Evolutionary conservation across 106 monocot genomes (phyloP).

Genomic region (Vanilla planifolia): DNA sequence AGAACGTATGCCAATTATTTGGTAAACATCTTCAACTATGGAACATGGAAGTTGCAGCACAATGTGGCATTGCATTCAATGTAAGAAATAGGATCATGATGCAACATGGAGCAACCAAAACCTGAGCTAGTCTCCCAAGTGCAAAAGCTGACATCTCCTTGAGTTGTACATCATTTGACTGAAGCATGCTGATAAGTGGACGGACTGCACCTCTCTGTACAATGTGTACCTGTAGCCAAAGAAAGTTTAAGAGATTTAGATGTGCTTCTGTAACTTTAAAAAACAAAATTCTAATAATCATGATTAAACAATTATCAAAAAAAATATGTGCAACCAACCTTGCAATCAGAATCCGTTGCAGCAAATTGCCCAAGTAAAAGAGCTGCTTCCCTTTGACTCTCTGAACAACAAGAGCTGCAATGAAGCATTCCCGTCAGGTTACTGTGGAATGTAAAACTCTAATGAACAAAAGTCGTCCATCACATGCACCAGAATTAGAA

Average conservation of each 20-base stretch:
- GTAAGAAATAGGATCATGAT: neutral
- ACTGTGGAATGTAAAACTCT: too few relatives aligned
- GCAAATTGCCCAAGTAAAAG: slow-evolving; percentile 95
- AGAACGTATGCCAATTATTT: neutral
- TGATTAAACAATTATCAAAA: neutral
- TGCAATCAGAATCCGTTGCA: slow-evolving; percentile 98
- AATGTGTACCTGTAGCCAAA: slow-evolving; percentile 75
- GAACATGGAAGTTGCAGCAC: neutral
- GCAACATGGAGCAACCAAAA: slow-evolving; percentile 10
- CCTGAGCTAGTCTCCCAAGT: slow-evolving; percentile 98
- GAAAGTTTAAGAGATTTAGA: neutral
- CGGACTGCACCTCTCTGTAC: slow-evolving; percentile 88
- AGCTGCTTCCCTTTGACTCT: slow-evolving; percentile 98
- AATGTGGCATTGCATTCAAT: neutral
- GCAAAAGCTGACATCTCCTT: slow-evolving; percentile 99
- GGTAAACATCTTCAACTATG: neutral
- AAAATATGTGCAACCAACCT: slow-evolving; percentile 35
- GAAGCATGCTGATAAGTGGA: slow-evolving; percentile 93
- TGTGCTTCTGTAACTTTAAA: neutral
- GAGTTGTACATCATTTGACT: slow-evolving; percentile 87
- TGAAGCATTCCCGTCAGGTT: slow-evolving; percentile 10
- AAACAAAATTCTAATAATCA: neutral
- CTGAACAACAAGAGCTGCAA: slow-evolving; percentile 86
- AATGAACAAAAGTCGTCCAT: too few relatives aligned
- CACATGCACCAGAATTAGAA: too few relatives aligned